phyloP scores from a whole-genome alignment of 257 asterid species.

The Paraleonurus japonicus region DNA sequence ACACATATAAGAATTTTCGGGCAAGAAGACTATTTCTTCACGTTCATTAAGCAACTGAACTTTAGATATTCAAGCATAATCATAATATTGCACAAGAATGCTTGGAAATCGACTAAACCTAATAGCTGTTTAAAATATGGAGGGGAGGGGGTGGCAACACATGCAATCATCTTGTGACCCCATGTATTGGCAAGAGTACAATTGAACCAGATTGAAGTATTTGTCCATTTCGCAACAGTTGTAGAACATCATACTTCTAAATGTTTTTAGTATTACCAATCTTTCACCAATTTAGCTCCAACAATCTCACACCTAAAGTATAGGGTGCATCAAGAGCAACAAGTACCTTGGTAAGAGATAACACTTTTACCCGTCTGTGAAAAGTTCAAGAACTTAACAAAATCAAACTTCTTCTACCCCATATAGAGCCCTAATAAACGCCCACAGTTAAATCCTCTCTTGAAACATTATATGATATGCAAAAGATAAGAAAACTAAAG shows the following conservation, averaged over 20 bases:
- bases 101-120: neutral
- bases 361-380: neutral
- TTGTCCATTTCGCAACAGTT: neutral
- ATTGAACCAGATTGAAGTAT: neutral
- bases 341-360: neutral
- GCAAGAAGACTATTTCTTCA: neutral
- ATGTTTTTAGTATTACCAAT: neutral
- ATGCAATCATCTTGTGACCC: neutral
- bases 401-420: constrained; percentile 10
- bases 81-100: neutral
- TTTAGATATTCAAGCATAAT: constrained; percentile 1
- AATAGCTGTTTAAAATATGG: neutral
- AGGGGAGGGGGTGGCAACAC: neutral
- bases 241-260: neutral
- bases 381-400: neutral
- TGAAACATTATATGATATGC: neutral
- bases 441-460: neutral
- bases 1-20: neutral
- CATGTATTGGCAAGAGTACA: neutral
- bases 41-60: neutral
- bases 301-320: neutral
- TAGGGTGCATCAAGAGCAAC: neutral
- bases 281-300: neutral
- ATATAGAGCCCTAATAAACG: neutral
- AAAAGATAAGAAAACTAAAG: neutral